Base-by-base conservation (phyloP, 108 stramenopile species). In the Fragilaria radians region DNA sequence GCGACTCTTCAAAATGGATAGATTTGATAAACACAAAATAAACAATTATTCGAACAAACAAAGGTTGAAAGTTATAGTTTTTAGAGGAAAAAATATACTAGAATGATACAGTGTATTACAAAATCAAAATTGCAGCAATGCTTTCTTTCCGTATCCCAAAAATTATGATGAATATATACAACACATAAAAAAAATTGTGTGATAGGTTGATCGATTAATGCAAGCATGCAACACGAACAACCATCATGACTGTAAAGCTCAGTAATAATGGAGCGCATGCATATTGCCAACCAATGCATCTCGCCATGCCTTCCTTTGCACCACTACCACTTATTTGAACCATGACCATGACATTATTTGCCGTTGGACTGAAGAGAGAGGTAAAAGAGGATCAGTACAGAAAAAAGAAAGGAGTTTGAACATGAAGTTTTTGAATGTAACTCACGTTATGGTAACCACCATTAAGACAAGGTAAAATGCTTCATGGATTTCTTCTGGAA, bases 341-440 rank as follows among this genome's bases (percentile, higher is more conserved):
- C 88, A 93, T 93, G 17, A 93, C 83, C 92, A 93, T 93, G 21
- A 93, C 92, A 68, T 93, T 93, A 56, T 93, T 93, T n/a, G 92
- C 88, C 4, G 87, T 89, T 24, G 50, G 50, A 19, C n/a, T 24
- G n/a, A 25, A 25, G 19, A 7, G 22, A 9, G 50, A 9, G 24
- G 50, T 19, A 21, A 51, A 21, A 51, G 7, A 21, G 19, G 50
- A 42, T 42, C 36, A 11, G 11, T 11, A 42, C 7, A 42, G 36
- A 14, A 42, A n/a, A n/a, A n/a, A n/a, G n/a, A n/a, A n/a, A n/a
- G n/a, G n/a, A n/a, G n/a, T n/a, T n/a, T n/a, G n/a, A n/a, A 42
- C 14, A 14, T 42, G 11, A 42, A 42, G 11, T 7, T 42, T 42
- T 7, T 7, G 7, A 42, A 11, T 14, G 14, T 7, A 42, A 42